These are phyloP conservation scores for Elongisporangium undulatum DNA, from an alignment of 352 stramenopile species.

Conservation along the genomic window DNA sequence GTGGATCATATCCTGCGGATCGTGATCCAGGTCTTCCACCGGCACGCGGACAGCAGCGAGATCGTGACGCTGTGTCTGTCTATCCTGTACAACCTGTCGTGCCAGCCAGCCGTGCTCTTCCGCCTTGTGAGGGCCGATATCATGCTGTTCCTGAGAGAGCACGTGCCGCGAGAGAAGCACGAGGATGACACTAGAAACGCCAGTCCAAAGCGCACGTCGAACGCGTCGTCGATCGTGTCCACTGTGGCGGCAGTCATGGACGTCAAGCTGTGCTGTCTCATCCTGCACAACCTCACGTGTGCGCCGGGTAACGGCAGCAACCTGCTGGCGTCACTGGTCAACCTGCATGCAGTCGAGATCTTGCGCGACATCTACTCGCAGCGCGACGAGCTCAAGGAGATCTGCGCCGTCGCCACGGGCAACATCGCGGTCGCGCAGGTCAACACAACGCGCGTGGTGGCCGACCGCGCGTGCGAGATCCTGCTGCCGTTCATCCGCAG, in stretches of 20 bases:
- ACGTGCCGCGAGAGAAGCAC: constrained; percentile 16
- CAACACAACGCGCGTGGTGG: constrained; percentile 56
- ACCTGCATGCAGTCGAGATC: constrained; percentile 29
- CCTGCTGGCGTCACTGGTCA: constrained; percentile 44
- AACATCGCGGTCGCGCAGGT: constrained; percentile 65
- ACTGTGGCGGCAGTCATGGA: not conserved
- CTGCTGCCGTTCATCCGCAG: constrained; percentile 56
- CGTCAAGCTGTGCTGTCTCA: constrained; percentile 53
- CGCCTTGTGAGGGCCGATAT: constrained; percentile 51
- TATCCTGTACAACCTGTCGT: constrained; percentile 76
- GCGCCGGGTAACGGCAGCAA: constrained; percentile 7
- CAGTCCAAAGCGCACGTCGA: constrained; percentile 11
- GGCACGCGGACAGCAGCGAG: constrained; percentile 37
- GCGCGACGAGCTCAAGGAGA: constrained; percentile 47
- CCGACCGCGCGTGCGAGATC: constrained; percentile 41
- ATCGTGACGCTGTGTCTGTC: constrained; percentile 64
- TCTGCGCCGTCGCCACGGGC: constrained; percentile 45
- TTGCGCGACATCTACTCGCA: constrained; percentile 50
- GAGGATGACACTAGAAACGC: constrained; percentile 1
- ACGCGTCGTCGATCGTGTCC: not conserved
- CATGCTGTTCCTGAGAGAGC: constrained; percentile 45
- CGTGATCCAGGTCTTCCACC: constrained; percentile 53
- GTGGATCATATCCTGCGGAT: constrained; percentile 64
- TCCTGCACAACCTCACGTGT: constrained; percentile 77
- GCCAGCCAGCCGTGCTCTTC: constrained; percentile 34